Conservation (phyloP, 192 early-diverging fungal genomes). For the Paraglomus occultum region DNA sequence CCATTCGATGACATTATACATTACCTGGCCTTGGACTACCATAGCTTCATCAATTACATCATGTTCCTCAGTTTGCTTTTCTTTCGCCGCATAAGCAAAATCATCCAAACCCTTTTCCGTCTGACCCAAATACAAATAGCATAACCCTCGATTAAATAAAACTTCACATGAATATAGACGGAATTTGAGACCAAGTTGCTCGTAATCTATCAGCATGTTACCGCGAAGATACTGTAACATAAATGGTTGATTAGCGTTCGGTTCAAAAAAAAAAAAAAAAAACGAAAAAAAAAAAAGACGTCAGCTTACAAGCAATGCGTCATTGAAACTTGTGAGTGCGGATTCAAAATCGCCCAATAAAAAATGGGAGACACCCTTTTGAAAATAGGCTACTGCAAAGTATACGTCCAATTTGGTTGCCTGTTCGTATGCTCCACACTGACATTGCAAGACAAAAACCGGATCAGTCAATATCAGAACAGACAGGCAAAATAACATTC, state of each 20-base stretch:
- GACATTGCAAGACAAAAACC: background rate
- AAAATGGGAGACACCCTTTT: slow-evolving; percentile 86
- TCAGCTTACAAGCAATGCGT: slow-evolving; percentile 64
- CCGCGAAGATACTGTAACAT: slow-evolving; percentile 66
- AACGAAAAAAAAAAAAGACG: slow-evolving; percentile 24
- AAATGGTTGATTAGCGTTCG: background rate
- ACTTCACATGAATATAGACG: slow-evolving; percentile 89
- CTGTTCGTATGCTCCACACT: slow-evolving; percentile 74
- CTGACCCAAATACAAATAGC: slow-evolving; percentile 72
- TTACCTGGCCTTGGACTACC: slow-evolving; percentile 44
- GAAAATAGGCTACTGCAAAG: slow-evolving; percentile 89
- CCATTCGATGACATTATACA: background rate
- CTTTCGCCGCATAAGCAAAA: slow-evolving; percentile 65
- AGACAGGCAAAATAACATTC: background rate
- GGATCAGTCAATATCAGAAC: background rate
- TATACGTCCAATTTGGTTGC: slow-evolving; percentile 82
- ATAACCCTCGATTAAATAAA: slow-evolving; percentile 87
- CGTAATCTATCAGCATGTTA: slow-evolving; percentile 91
- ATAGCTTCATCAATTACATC: slow-evolving; percentile 69
- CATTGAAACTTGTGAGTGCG: slow-evolving; percentile 79
- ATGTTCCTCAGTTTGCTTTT: slow-evolving; percentile 65
- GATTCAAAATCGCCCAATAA: slow-evolving; percentile 63
- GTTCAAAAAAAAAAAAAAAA: background rate
- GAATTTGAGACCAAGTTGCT: slow-evolving; percentile 89
- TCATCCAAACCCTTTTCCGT: slow-evolving; percentile 68